These are phyloP conservation scores for Neonectria sp. DNA, from an alignment of 2,329 filamentous ascomycete species.

Conservation along the genomic window DNA sequence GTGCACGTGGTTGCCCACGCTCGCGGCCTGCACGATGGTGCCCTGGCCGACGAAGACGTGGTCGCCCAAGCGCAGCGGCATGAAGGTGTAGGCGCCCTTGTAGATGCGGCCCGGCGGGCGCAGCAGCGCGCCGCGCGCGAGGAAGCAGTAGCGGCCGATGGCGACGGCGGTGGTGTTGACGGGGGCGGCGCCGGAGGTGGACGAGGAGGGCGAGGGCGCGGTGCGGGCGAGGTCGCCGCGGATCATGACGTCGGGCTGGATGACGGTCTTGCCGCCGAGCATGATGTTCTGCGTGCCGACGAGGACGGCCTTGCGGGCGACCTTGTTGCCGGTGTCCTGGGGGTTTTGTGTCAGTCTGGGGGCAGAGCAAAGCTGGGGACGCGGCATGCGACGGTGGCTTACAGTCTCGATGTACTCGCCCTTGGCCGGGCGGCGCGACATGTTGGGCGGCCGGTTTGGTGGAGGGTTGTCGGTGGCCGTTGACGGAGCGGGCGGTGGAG, in stretches of 20 bases:
- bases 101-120: conserved; percentile 88
- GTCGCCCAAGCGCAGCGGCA: conserved; percentile 92
- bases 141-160: conserved; percentile 92
- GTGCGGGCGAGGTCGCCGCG: conserved; percentile 86
- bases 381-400: conserved; percentile 41
- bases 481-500: conserved; percentile 18
- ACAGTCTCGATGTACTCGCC: conserved; percentile 98
- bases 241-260: conserved; percentile 95
- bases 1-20: conserved; percentile 87
- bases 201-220: conserved; percentile 60
- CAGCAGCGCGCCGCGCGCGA: conserved; percentile 83
- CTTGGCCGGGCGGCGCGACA: conserved; percentile 84
- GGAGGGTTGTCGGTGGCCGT: conserved; percentile 13
- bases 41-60: conserved; percentile 90
- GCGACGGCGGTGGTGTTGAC: conserved; percentile 79
- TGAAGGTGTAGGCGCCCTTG: conserved; percentile 84
- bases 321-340: conserved; percentile 98
- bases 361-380: background rate
- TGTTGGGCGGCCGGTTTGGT: conserved; percentile 55
- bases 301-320: conserved; percentile 91
- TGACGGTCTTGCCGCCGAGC: conserved; percentile 94
- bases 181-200: conserved; percentile 54
- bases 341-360: conserved; percentile 20
- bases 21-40: conserved; percentile 85
- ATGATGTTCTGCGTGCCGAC: conserved; percentile 98